Percentiles rank a stretch among this genome's conserved stretches.
Evolutionary conservation across 768 basidiomycete genomes (phyloP).

Genomic region (Crassisporium funariophilum): DNA sequence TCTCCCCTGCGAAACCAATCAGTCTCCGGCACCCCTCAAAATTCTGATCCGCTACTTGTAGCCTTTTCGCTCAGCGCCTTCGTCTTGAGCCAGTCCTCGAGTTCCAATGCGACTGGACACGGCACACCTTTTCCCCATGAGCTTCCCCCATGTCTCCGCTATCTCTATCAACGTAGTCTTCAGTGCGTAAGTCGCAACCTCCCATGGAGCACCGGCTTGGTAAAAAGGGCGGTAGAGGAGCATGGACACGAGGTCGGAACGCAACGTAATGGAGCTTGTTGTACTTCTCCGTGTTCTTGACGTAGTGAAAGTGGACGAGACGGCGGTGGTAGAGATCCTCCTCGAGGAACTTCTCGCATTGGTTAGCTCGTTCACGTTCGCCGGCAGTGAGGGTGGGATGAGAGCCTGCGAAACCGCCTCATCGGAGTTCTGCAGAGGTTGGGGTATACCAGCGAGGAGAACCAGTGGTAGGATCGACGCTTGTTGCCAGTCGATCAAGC

Average conservation of each 20-base stretch:
- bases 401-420: conserved; percentile 42
- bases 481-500: conserved; percentile 60
- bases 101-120: conserved; percentile 50
- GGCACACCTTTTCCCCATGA: conserved; percentile 38
- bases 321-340: conserved; percentile 44
- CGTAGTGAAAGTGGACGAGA: conserved; percentile 55
- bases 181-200: conserved; percentile 50
- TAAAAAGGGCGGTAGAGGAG: conserved; percentile 45
- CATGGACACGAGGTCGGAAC: conserved; percentile 35
- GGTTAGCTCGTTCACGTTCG: conserved; percentile 42
- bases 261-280: conserved; percentile 47
- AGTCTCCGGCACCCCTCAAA: conserved; percentile 3
- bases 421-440: conserved; percentile 48
- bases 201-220: conserved; percentile 49
- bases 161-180: conserved; percentile 48
- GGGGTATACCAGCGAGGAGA: conserved; percentile 51
- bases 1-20: conserved; percentile 13
- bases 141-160: conserved; percentile 43
- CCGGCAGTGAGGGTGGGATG: conserved; percentile 44
- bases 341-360: conserved; percentile 35
- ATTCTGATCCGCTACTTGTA: conserved; percentile 10
- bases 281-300: conserved; percentile 44
- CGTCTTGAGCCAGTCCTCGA: conserved; percentile 46
- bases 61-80: conserved; percentile 18
- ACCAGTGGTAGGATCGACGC: conserved; percentile 53